These are phyloP conservation scores for Dioszegia crocea DNA, from an alignment of 768 basidiomycete genomes.

Conservation along the genomic window DNA sequence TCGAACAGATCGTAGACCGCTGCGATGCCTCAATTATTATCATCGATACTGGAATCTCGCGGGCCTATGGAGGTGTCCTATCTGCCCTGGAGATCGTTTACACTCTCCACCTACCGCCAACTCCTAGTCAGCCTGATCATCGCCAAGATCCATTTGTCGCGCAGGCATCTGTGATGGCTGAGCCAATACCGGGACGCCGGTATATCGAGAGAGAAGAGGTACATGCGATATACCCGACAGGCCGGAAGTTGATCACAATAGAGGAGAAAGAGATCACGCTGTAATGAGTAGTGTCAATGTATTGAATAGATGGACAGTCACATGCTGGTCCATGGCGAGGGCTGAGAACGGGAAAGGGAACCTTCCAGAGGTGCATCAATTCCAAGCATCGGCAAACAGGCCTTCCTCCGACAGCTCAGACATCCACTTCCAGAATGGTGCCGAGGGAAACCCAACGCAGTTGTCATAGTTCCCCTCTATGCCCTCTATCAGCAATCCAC, in stretches of 20 bases:
- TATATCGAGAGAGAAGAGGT: constrained; percentile 38
- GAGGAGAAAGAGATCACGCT: constrained; percentile 19
- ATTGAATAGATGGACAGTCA: too few species aligned
- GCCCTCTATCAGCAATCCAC: constrained; percentile 73
- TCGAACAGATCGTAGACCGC: constrained; percentile 76
- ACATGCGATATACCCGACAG: constrained; percentile 26
- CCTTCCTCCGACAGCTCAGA: constrained; percentile 40
- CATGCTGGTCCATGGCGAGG: too few species aligned
- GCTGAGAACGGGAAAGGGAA: too few species aligned
- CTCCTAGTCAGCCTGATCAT: constrained; percentile 15
- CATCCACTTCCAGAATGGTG: constrained; percentile 53
- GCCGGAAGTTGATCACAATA: constrained; percentile 15
- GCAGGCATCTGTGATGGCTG: background rate
- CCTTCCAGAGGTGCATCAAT: too few species aligned
- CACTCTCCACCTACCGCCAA: constrained; percentile 62
- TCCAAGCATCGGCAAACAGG: constrained; percentile 41
- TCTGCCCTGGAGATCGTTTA: constrained; percentile 86
- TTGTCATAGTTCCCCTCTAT: constrained; percentile 88
- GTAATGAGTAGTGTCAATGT: too few species aligned
- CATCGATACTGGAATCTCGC: constrained; percentile 96
- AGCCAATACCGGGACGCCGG: constrained; percentile 10
- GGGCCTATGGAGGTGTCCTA: constrained; percentile 88
- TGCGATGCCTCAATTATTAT: constrained; percentile 91
- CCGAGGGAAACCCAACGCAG: constrained; percentile 80
- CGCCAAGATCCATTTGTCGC: constrained; percentile 35